phyloP scores from a whole-genome alignment of 2,329 filamentous ascomycete species.

The Cyphellophora europaea region DNA sequence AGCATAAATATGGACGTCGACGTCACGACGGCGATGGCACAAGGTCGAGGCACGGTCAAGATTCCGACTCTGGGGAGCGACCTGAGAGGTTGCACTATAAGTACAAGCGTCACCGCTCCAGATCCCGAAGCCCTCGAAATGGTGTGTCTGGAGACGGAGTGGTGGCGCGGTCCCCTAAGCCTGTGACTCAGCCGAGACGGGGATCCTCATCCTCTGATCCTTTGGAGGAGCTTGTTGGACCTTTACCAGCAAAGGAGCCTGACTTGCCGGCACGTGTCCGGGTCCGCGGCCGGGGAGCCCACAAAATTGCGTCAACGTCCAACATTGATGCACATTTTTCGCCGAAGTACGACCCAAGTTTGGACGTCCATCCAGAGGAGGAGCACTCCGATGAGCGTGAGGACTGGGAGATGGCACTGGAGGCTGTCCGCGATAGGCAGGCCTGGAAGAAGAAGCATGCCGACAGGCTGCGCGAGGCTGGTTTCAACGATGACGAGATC shows the following conservation, averaged over 20 bases:
- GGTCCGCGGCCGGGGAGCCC: constrained; percentile 62
- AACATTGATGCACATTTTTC: constrained; percentile 73
- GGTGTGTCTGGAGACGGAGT: no score
- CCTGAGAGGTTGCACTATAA: no score
- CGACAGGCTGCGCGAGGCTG: constrained; percentile 64
- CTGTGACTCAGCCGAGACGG: not conserved
- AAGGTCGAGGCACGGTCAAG: no score
- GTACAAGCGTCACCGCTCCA: constrained; percentile 13
- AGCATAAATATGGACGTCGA: not conserved
- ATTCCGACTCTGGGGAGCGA: no score
- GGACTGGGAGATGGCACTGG: constrained; percentile 72
- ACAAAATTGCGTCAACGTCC: constrained; percentile 41
- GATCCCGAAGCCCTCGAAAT: constrained; percentile 18
- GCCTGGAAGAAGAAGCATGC: constrained; percentile 68
- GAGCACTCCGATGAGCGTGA: constrained; percentile 44
- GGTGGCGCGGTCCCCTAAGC: not conserved
- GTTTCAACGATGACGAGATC: constrained; percentile 68
- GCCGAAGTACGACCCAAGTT: constrained; percentile 48
- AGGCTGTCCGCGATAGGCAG: constrained; percentile 69
- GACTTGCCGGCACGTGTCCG: constrained; percentile 33
- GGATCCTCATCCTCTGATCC: constrained; percentile 51
- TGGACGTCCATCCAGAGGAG: constrained; percentile 41
- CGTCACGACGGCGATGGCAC: no score
- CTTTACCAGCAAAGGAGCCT: constrained; percentile 53
- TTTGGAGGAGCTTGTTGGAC: constrained; percentile 64